Conservation (phyloP, 495 filamentous ascomycete species). For the Clohesyomyces aquaticus region DNA sequence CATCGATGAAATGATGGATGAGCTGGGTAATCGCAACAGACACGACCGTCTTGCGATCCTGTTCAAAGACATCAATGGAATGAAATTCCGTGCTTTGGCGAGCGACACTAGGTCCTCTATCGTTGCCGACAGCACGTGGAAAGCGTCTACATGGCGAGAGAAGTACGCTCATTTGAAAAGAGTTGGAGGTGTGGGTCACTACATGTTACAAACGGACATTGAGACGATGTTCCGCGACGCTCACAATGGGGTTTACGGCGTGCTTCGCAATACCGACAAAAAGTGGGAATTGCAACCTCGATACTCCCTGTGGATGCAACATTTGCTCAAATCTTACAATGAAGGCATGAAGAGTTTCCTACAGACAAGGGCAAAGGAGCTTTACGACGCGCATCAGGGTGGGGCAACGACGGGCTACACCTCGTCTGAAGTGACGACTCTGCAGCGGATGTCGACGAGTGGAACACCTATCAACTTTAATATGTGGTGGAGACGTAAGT, state of each 20-base stretch:
- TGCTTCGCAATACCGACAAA: neutral
- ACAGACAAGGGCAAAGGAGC: neutral
- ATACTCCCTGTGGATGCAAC: slow-evolving; percentile 8
- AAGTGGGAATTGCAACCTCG: slow-evolving; percentile 1
- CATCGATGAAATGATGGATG: neutral
- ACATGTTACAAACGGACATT: neutral
- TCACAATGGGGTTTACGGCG: slow-evolving; percentile 7
- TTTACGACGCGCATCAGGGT: neutral
- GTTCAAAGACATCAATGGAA: slow-evolving; percentile 16
- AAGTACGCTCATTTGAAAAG: slow-evolving; percentile 6
- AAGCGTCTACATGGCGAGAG: slow-evolving; percentile 7
- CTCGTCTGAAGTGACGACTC: neutral
- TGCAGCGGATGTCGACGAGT: neutral
- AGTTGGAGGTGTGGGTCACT: neutral
- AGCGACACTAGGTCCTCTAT: slow-evolving; percentile 1
- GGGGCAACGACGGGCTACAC: slow-evolving; percentile 1
- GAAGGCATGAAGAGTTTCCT: slow-evolving; percentile 2
- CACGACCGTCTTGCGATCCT: slow-evolving; percentile 6
- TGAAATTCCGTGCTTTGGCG: slow-evolving; percentile 12
- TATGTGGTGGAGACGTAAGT: slow-evolving; percentile 14
- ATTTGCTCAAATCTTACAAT: slow-evolving; percentile 1
- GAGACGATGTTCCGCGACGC: slow-evolving; percentile 4
- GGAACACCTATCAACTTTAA: slow-evolving; percentile 3
- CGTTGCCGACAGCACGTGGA: neutral
- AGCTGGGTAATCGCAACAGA: neutral